Evolutionary conservation across 2,329 filamentous ascomycete genomes (phyloP).

Genomic region (Aspergillus hortae): DNA sequence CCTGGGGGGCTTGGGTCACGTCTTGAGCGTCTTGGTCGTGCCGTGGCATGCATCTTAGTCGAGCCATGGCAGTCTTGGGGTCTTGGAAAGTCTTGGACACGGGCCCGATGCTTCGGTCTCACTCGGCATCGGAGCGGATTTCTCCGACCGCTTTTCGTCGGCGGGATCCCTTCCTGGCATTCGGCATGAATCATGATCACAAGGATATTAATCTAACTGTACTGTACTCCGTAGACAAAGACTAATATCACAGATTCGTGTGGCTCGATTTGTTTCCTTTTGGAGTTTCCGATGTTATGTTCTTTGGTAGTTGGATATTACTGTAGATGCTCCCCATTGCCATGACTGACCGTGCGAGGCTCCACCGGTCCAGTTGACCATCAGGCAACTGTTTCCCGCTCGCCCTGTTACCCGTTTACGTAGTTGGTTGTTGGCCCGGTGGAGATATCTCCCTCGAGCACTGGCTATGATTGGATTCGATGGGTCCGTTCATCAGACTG

Average conservation of each 20-base stretch:
- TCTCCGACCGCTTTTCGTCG: not conserved
- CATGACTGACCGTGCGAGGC: not conserved
- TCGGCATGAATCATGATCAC: not conserved
- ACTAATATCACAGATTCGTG: not conserved
- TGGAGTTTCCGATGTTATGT: not conserved
- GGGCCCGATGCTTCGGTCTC: slow-evolving; percentile 3
- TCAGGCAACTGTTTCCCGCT: not conserved
- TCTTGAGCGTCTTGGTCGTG: not conserved
- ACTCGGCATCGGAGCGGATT: slow-evolving; percentile 3
- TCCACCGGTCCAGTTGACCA: not conserved
- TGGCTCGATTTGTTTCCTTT: no score
- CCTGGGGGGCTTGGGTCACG: not conserved
- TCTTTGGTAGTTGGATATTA: not conserved
- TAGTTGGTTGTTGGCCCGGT: not conserved
- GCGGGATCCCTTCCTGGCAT: not conserved
- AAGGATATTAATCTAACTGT: not conserved
- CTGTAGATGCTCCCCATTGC: no score
- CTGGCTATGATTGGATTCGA: not conserved
- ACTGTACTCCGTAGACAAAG: not conserved
- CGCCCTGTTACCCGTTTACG: no score
- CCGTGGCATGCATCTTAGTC: not conserved
- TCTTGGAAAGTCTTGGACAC: no score
- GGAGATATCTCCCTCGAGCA: not conserved
- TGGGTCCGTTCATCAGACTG: not conserved
- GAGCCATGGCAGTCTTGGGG: slow-evolving; percentile 3